These are phyloP conservation scores for Coemansia erecta DNA, from an alignment of 192 early-diverging fungal species.

Conservation along the genomic window DNA sequence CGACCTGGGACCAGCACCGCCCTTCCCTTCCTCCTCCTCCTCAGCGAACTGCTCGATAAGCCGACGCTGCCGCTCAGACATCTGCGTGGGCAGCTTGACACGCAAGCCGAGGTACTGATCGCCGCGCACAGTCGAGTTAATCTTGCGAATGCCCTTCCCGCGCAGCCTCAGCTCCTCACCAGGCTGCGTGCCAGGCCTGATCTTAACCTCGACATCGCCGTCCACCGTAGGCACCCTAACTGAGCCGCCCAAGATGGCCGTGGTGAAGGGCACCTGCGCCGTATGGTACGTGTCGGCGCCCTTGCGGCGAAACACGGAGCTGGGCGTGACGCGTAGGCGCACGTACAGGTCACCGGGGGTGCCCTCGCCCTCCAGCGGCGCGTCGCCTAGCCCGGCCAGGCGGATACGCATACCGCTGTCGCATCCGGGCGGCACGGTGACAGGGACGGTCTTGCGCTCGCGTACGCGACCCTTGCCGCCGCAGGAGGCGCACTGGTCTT, in stretches of 20 bases:
- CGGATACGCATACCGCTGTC: conserved; percentile 81
- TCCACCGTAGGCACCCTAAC: conserved; percentile 90
- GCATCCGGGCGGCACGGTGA: conserved; percentile 83
- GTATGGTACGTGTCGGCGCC: conserved; percentile 76
- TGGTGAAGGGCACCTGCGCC: conserved; percentile 75
- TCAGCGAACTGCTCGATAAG: conserved; percentile 65
- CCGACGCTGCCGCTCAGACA: conserved; percentile 54
- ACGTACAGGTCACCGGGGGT: conserved; percentile 82
- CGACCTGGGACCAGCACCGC: not conserved
- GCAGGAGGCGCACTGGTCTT: conserved; percentile 74
- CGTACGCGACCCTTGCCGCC: conserved; percentile 78
- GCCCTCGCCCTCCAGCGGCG: conserved; percentile 68
- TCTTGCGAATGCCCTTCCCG: conserved; percentile 68
- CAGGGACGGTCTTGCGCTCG: conserved; percentile 64
- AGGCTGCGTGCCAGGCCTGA: conserved; percentile 85
- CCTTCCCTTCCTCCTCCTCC: conserved; percentile 30
- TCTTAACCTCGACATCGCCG: conserved; percentile 89
- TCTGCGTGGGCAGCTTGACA: conserved; percentile 69
- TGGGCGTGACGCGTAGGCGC: conserved; percentile 69
- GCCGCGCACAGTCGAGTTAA: conserved; percentile 63
- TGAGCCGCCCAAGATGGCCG: conserved; percentile 84
- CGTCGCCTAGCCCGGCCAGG: conserved; percentile 79
- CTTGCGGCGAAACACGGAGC: conserved; percentile 79
- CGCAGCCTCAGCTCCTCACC: conserved; percentile 79
- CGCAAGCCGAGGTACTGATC: conserved; percentile 91